These are phyloP conservation scores for Melaleuca alternifolia DNA, from an alignment of 345 rosid species.

Conservation along the genomic window DNA sequence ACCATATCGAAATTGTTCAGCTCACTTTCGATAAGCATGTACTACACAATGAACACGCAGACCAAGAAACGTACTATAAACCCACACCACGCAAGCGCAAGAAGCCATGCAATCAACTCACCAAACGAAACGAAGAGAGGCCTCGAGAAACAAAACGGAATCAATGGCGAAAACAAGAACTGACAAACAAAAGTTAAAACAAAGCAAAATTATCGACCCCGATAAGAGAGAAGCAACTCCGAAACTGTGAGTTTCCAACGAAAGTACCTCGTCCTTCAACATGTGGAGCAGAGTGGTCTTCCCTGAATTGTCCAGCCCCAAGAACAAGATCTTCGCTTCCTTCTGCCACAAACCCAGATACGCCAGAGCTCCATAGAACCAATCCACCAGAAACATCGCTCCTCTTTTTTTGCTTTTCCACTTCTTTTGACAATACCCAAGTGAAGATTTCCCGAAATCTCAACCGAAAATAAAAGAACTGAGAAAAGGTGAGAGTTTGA, in stretches of 20 bases:
- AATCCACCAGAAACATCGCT: neutral
- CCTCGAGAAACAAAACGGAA: neutral
- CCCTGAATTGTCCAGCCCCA: constrained; percentile 8
- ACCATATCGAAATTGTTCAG: neutral
- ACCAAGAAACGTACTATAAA: neutral
- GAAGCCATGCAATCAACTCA: neutral
- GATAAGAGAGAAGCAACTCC: neutral
- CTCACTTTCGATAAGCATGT: neutral
- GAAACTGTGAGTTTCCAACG: neutral
- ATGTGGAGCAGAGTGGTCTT: constrained; percentile 8
- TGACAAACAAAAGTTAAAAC: too few species aligned
- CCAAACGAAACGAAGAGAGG: neutral
- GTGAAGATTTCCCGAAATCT: neutral
- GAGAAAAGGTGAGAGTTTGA: neutral
- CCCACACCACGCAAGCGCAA: neutral
- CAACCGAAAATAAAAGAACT: neutral
- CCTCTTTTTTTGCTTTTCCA: fast-evolving
- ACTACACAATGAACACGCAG: neutral
- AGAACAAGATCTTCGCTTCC: neutral
- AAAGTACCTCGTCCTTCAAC: constrained; percentile 3
- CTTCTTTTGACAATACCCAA: neutral
- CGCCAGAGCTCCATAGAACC: neutral
- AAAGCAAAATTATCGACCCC: neutral
- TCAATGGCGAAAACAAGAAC: neutral
- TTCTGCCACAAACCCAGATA: neutral